phyloP scores from a whole-genome alignment of 2,329 filamentous ascomycete species.

The Talaromyces rugulosus region DNA sequence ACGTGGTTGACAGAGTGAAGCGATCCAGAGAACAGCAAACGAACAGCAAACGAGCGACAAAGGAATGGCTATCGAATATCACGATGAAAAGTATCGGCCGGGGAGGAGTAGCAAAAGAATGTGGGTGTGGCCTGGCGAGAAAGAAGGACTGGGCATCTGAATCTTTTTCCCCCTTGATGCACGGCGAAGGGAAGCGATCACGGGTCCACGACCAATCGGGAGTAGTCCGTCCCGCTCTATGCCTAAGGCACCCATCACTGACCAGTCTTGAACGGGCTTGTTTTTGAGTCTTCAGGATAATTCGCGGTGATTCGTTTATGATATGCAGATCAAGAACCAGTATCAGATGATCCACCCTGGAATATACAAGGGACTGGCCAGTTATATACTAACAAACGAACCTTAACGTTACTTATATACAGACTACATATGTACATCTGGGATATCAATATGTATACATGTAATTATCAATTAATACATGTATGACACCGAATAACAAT shows the following conservation, averaged over 20 bases:
- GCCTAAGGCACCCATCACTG: background rate
- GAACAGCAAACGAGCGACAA: background rate
- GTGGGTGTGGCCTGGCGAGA: background rate
- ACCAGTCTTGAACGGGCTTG: background rate
- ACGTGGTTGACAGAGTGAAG: background rate
- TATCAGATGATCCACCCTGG: no score
- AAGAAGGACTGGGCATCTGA: background rate
- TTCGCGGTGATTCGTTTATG: background rate
- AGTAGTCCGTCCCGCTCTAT: background rate
- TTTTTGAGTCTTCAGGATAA: background rate
- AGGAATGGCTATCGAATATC: background rate
- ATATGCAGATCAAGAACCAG: constrained; percentile 4
- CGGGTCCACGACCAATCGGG: background rate
- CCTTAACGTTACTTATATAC: background rate
- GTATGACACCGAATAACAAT: background rate
- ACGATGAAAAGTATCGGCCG: background rate
- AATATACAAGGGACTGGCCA: constrained; percentile 11
- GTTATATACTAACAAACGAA: constrained; percentile 14
- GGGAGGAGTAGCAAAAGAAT: background rate
- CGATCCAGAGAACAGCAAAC: background rate
- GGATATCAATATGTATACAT: background rate
- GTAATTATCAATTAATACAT: background rate
- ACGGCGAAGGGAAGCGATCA: background rate
- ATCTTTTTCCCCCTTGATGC: background rate
- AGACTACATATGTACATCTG: background rate